Conservation (phyloP, 164 flowering plant species). For the Nymphaea colorata region DNA sequence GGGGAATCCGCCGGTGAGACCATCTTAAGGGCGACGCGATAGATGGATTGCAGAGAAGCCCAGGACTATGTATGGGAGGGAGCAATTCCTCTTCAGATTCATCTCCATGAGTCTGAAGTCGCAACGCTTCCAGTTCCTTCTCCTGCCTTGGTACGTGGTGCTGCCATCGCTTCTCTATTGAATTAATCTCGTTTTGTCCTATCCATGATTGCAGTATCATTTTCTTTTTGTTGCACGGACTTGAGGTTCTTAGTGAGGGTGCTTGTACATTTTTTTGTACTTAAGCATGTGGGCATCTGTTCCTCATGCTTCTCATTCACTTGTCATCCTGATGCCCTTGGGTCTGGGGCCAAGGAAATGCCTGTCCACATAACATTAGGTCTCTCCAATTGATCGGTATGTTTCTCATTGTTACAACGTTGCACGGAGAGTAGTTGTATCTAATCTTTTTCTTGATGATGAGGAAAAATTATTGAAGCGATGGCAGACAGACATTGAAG, state of each 20-base stretch:
- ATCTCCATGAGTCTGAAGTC: slow-evolving; percentile 91
- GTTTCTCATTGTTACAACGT: too few species aligned
- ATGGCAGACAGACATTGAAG: too few species aligned
- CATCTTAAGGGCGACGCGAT: not conserved
- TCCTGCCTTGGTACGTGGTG: slow-evolving; percentile 45
- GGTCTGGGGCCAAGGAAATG: too few species aligned
- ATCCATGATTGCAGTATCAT: not conserved
- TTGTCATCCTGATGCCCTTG: too few species aligned
- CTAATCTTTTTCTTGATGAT: too few species aligned
- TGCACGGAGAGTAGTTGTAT: too few species aligned
- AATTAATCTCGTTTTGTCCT: not conserved
- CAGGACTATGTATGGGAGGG: slow-evolving; percentile 80
- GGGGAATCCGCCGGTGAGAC: not conserved
- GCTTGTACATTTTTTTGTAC: not conserved
- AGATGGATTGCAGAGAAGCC: slow-evolving; percentile 37
- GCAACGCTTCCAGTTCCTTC: slow-evolving; percentile 86
- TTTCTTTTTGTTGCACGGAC: not conserved
- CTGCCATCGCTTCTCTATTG: not conserved
- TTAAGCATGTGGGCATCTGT: too few species aligned
- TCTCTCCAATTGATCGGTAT: too few species aligned
- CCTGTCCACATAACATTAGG: too few species aligned
- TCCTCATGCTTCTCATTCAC: too few species aligned
- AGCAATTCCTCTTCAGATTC: slow-evolving; percentile 86
- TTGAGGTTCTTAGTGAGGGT: not conserved
- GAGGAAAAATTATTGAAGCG: too few species aligned